These are phyloP conservation scores for Komagataella populi DNA, from an alignment of 805 yeast genomes.

Conservation along the genomic window DNA sequence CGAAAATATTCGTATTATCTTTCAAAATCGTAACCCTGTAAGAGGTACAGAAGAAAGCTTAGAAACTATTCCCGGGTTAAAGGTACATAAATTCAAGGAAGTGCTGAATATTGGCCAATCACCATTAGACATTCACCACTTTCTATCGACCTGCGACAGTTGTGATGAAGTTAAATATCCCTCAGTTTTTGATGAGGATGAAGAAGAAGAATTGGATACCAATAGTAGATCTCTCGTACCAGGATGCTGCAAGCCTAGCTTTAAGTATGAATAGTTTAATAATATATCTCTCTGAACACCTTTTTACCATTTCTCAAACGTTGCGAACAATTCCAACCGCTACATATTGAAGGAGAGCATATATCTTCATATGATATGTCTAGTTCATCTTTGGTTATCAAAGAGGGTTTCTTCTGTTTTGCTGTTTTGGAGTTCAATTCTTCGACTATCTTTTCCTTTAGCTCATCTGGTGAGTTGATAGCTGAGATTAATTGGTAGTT, in stretches of 20 bases:
- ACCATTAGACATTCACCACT: conserved; percentile 11
- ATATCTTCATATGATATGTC: background rate
- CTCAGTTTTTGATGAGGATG: conserved; percentile 2
- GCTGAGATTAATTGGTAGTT: conserved; percentile 6
- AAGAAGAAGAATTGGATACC: background rate
- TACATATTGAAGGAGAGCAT: background rate
- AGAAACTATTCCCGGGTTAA: conserved; percentile 2
- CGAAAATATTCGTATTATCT: conserved; percentile 17
- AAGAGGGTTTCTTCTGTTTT: background rate
- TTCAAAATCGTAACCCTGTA: conserved; percentile 8
- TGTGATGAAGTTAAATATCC: background rate
- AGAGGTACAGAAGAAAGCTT: background rate
- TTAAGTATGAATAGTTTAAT: background rate
- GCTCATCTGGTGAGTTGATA: background rate
- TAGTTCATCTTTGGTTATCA: background rate
- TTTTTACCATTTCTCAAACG: background rate
- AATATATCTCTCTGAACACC: background rate
- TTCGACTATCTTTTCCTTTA: background rate
- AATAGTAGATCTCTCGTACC: background rate
- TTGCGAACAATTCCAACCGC: background rate
- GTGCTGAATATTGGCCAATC: conserved; percentile 10
- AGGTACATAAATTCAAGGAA: conserved; percentile 7
- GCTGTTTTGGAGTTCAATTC: background rate
- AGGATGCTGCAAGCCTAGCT: background rate
- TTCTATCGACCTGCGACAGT: conserved; percentile 4